Conservation (phyloP, 352 stramenopile species). For the Globisporangium nagaii region DNA sequence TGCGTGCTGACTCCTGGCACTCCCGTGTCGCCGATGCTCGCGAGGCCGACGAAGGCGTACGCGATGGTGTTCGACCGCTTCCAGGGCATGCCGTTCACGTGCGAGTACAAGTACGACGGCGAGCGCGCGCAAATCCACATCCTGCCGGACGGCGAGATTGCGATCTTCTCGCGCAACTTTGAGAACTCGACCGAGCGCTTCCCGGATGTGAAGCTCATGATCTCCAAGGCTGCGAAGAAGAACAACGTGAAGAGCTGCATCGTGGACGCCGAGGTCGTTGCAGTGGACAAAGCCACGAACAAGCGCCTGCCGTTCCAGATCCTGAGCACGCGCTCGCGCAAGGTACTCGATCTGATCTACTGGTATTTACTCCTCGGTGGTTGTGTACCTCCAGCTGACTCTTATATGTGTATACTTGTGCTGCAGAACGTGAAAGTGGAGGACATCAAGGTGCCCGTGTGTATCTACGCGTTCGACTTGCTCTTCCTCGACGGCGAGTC, state of each 20-base stretch:
- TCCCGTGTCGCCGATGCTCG: constrained; percentile 98
- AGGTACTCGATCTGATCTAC: constrained; percentile 33
- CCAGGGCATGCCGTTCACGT: constrained; percentile 94
- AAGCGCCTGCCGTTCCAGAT: constrained; percentile 99
- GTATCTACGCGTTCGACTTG: constrained; percentile 98
- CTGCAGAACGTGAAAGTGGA: constrained; percentile 69
- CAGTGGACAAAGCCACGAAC: constrained; percentile 93
- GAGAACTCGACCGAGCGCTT: constrained; percentile 98
- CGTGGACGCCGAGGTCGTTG: constrained; percentile 98
- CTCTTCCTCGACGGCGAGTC: constrained; percentile 97
- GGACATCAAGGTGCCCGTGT: constrained; percentile 89
- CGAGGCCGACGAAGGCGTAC: constrained; percentile 95
- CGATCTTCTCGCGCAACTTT: constrained; percentile 98
- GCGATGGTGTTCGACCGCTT: constrained; percentile 97
- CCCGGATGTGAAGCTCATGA: constrained; percentile 84
- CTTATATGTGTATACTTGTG: constrained; percentile 4
- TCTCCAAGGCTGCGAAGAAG: constrained; percentile 49
- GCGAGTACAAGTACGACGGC: constrained; percentile 99
- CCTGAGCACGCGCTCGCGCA: constrained; percentile 95
- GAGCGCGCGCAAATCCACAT: constrained; percentile 97
- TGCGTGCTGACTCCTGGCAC: constrained; percentile 95
- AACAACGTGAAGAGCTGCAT: constrained; percentile 86
- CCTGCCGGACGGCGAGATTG: constrained; percentile 79
- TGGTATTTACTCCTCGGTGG: not conserved
- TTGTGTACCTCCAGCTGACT: no score